These are phyloP conservation scores for Rhodofomes roseus DNA, from an alignment of 1,284 basidiomycete genomes.

Conservation along the genomic window DNA sequence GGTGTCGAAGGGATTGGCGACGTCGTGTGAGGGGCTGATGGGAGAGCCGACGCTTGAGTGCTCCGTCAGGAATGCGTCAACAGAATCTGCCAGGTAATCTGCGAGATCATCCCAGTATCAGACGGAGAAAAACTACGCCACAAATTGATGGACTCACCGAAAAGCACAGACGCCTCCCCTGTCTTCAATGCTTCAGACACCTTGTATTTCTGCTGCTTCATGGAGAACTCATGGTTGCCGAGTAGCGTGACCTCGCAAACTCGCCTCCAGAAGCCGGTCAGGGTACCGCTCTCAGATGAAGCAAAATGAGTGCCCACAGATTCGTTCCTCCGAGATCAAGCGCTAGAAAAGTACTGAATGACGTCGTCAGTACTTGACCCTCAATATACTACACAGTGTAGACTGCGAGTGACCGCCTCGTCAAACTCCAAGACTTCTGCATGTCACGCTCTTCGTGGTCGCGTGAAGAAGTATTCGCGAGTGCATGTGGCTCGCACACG, in stretches of 20 bases:
- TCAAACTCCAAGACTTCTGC: neutral
- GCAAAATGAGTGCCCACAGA: slow-evolving; percentile 53
- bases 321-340: slow-evolving; percentile 96
- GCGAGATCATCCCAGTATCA: neutral
- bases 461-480: neutral
- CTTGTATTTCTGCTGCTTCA: slow-evolving; percentile 92
- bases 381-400: neutral
- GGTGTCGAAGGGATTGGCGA: slow-evolving; percentile 20
- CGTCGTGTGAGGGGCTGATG: slow-evolving; percentile 25
- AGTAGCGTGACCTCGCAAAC: slow-evolving; percentile 92
- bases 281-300: neutral
- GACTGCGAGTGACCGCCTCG: too few species aligned
- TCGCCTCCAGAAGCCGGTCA: slow-evolving; percentile 48
- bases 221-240: slow-evolving; percentile 83
- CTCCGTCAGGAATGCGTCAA: slow-evolving; percentile 90
- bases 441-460: neutral
- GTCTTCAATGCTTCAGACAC: slow-evolving; percentile 89
- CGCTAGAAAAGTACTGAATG: slow-evolving; percentile 82
- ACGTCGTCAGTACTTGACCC: neutral
- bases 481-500: neutral
- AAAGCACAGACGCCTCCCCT: slow-evolving; percentile 79
- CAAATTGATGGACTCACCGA: slow-evolving; percentile 52
- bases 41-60: slow-evolving; percentile 27
- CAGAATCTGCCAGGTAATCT: slow-evolving; percentile 97
- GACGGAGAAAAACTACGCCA: neutral